Evolutionary conservation across 2,329 filamentous ascomycete genomes (phyloP), one percentile per base, ranked within the genome.

Genomic region (Phaeoacremonium minimum): DNA sequence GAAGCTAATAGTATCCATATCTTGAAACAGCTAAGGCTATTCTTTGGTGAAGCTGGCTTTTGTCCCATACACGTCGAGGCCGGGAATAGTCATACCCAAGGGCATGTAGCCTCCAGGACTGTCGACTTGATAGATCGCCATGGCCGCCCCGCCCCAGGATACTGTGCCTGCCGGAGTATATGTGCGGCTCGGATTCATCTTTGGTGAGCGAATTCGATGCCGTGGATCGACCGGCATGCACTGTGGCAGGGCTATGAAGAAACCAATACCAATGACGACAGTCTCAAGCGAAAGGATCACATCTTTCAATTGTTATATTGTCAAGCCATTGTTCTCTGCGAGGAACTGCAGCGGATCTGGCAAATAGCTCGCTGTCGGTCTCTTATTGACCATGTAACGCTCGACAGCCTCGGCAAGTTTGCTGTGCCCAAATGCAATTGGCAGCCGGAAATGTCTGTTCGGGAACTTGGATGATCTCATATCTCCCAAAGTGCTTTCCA

Each of bases 141-240:
- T 69, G 50, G 71, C 76, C 4, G 60, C 66, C 4, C 75, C 75
- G 7, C 72, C 75, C 73, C 71, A 77, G 1, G 64, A 66, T 0
- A 77, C 67, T 0, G 69, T 72, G 4, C 75, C 75, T 38, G 69
- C 73, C 0, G 74, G 75, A 0, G 75, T 78, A 49, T 71, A 75
- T 2, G 75, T 69, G 12, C 74, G 64, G 12, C 64, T 70, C 0
- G 75, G 75, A 37, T 78, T 79, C 55, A 70, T 67, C 50, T 79
- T 78, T 0, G 73, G 74, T 18, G 64, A 69, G 6, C 62, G 65
- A 49, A 78, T 66, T 9, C 73, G 62, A 28, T 75, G 64, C 0
- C 73, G 64, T 4, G 34, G 74, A 71, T 50, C 77, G 69, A n/a
- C 75, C 61, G 1, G 75, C 17, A 41, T 20, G 11, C 39, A 61